Conservation (phyloP, 805 yeast species). For the Sungouiozyma intestinalis region DNA sequence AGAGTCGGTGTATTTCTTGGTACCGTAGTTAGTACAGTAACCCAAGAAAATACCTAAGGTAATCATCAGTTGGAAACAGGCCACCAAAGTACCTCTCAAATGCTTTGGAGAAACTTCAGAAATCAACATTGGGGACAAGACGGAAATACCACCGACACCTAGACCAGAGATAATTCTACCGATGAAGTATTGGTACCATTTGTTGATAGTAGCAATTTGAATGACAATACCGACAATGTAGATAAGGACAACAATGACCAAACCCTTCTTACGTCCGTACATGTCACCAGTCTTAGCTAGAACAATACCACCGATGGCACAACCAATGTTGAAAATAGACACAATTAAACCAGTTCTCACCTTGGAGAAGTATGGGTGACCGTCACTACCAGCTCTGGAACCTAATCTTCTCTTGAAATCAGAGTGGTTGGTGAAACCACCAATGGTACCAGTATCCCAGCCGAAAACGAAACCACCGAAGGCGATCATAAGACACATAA, state of each 20-base stretch:
- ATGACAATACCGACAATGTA: conserved; percentile 59
- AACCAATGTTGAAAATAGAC: conserved; percentile 60
- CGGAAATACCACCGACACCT: conserved; percentile 66
- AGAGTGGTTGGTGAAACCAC: conserved; percentile 59
- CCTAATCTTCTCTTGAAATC: conserved; percentile 48
- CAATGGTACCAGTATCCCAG: conserved; percentile 71
- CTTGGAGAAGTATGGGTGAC: conserved; percentile 34
- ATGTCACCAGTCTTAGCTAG: conserved; percentile 51
- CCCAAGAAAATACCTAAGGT: conserved; percentile 63
- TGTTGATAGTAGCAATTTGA: conserved; percentile 43
- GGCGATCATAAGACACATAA: conserved; percentile 26
- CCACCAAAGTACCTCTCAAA: conserved; percentile 58
- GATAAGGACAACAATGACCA: conserved; percentile 50
- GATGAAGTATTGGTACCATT: conserved; percentile 63
- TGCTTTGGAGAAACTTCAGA: conserved; percentile 59
- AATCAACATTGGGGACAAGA: conserved; percentile 61
- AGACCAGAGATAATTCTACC: conserved; percentile 64
- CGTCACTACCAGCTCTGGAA: conserved; percentile 28
- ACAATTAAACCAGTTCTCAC: conserved; percentile 42
- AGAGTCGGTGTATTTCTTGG: conserved; percentile 45
- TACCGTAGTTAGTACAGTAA: conserved; percentile 61
- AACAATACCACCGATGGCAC: conserved; percentile 62
- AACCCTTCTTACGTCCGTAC: conserved; percentile 55
- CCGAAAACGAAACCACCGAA: conserved; percentile 40
- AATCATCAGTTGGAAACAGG: conserved; percentile 55